A percentile compares a stretch with the other conserved stretches of the same genome.
These are phyloP conservation scores for Gossypium gossypioides DNA, from an alignment of 441 rosid genomes.

Conservation along the genomic window DNA sequence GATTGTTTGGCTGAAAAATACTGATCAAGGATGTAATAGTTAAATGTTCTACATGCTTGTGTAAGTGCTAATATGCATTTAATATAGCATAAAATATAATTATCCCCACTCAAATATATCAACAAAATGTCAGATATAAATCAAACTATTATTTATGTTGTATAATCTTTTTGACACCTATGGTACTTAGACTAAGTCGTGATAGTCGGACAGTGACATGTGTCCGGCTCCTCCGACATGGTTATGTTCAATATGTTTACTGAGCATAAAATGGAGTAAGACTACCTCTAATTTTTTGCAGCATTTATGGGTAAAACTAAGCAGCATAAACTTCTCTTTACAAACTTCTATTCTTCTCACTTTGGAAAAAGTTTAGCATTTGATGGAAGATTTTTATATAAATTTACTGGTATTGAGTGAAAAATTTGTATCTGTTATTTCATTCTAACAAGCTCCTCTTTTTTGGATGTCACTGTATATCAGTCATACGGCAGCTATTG, in stretches of 20 bases:
- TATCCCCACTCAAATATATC: neutral
- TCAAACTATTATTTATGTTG: neutral
- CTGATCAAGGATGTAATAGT: neutral
- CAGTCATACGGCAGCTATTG: constrained; percentile 98
- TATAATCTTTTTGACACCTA: neutral
- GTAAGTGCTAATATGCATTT: neutral
- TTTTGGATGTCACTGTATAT: neutral
- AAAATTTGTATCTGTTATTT: constrained; percentile 9
- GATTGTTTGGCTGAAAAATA: neutral
- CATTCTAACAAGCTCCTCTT: constrained; percentile 3
- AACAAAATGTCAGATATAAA: neutral
- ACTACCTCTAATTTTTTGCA: neutral
- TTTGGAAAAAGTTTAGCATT: neutral
- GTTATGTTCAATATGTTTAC: neutral
- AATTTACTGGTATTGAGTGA: neutral
- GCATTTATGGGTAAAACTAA: neutral
- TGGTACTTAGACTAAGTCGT: too few relatives aligned
- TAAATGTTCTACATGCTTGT: too few relatives aligned
- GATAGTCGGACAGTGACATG: too few relatives aligned
- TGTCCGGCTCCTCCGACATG: too few relatives aligned
- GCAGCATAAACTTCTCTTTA: neutral
- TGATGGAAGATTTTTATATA: neutral
- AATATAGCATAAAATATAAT: neutral
- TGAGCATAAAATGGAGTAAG: neutral
- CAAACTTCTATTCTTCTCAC: neutral